A percentile compares a stretch with the other conserved stretches of the same genome.
Evolutionary conservation across 139 green algal species (phyloP).

Genomic region (Volvox reticuliferus): DNA sequence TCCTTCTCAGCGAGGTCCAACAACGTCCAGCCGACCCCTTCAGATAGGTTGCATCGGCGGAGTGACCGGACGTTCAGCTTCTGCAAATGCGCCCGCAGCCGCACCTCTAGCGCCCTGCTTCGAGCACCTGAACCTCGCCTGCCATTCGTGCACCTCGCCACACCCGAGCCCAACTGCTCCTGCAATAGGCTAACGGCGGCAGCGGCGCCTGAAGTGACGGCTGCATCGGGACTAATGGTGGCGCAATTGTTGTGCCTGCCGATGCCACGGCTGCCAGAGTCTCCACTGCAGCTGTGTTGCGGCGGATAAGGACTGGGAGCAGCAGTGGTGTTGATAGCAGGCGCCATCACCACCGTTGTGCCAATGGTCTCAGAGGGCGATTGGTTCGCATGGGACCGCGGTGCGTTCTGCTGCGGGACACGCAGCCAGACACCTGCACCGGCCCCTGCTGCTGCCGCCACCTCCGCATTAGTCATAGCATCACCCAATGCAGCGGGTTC

Average conservation of each 20-base stretch:
- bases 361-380: too few species aligned
- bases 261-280: not conserved
- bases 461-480: not conserved
- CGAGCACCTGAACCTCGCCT: too few species aligned
- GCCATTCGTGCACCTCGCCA: not conserved
- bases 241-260: not conserved
- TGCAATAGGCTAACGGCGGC: not conserved
- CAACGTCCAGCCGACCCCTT: constrained; percentile 31
- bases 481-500: not conserved
- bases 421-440: not conserved
- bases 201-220: not conserved
- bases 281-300: not conserved
- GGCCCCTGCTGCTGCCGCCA: not conserved
- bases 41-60: not conserved
- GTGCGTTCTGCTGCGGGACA: too few species aligned
- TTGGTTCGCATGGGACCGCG: too few species aligned
- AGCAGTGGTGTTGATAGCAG: too few species aligned
- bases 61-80: not conserved
- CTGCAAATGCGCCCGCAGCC: constrained; percentile 12
- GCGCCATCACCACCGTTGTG: too few species aligned
- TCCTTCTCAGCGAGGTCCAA: constrained; percentile 28
- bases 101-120: not conserved
- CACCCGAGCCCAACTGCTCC: not conserved
- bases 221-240: not conserved
- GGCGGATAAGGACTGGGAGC: too few species aligned